phyloP scores from a whole-genome alignment of 371 early-diverging fungal species.

The Actinomortierella ambigua region DNA sequence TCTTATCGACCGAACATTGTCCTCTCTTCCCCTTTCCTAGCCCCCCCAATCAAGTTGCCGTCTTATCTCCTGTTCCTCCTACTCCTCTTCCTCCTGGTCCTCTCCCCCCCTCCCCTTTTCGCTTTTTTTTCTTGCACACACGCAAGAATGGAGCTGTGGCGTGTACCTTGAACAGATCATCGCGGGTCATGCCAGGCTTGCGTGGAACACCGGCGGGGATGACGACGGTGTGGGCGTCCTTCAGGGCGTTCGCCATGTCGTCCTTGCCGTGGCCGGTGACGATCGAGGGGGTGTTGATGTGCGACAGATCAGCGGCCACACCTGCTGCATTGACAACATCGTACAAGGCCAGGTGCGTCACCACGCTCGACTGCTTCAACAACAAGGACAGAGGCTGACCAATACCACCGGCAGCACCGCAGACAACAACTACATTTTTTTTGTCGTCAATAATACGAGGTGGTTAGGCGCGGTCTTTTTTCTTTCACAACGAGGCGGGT shows the following conservation, averaged over 20 bases:
- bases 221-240: slow-evolving; percentile 89
- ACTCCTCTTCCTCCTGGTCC: not conserved
- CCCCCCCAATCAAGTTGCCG: no score
- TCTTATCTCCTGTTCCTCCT: no score
- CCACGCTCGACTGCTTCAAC: slow-evolving; percentile 80
- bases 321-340: slow-evolving; percentile 97
- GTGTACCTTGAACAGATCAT: slow-evolving; percentile 81
- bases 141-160: no score
- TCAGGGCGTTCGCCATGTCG: slow-evolving; percentile 82
- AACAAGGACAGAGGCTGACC: slow-evolving; percentile 91
- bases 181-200: slow-evolving; percentile 91
- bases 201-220: slow-evolving; percentile 95
- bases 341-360: slow-evolving; percentile 88
- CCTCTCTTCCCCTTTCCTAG: no score
- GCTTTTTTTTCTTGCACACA: no score
- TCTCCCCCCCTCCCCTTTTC: not conserved
- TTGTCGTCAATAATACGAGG: slow-evolving; percentile 7
- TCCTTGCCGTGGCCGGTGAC: slow-evolving; percentile 64
- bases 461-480: not conserved
- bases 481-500: not conserved
- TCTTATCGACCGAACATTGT: no score
- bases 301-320: slow-evolving; percentile 96
- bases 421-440: slow-evolving; percentile 62
- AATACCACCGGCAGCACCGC: slow-evolving; percentile 91
- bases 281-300: slow-evolving; percentile 91